phyloP scores from a whole-genome alignment of 148 eudicot species.

The Chenopodium album region DNA sequence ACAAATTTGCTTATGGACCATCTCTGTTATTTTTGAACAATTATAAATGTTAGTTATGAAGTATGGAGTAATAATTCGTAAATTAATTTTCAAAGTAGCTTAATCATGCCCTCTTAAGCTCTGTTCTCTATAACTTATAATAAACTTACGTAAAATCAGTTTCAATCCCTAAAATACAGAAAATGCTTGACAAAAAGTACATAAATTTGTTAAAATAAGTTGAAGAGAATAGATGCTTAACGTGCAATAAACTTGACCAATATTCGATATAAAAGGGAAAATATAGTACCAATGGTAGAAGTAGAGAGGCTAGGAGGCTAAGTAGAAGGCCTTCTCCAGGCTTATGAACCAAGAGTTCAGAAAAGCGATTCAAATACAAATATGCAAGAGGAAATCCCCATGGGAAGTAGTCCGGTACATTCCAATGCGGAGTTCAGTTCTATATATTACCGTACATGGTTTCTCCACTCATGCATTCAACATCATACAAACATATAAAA shows the following conservation, averaged over 20 bases:
- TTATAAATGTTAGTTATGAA: too few relatives aligned
- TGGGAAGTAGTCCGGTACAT: conserved; percentile 38
- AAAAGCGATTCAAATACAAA: conserved; percentile 52
- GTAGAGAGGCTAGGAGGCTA: conserved; percentile 41
- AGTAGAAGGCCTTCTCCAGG: conserved; percentile 54
- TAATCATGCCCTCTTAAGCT: too few relatives aligned
- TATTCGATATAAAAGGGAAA: neutral
- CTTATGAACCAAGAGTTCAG: conserved; percentile 60
- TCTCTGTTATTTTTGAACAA: conserved; percentile 32
- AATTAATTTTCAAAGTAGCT: too few relatives aligned
- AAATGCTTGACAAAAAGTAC: too few relatives aligned
- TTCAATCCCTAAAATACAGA: too few relatives aligned
- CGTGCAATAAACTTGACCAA: too few relatives aligned
- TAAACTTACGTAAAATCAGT: too few relatives aligned
- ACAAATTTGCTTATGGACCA: conserved; percentile 60
- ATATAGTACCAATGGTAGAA: conserved; percentile 53
- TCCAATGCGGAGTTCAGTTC: conserved; percentile 47
- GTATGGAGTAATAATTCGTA: too few relatives aligned
- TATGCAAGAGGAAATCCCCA: conserved; percentile 47
- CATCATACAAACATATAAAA: neutral
- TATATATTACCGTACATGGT: conserved; percentile 54
- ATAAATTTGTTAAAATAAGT: neutral
- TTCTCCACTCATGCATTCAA: conserved; percentile 33
- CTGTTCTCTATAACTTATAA: too few relatives aligned
- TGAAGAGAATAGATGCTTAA: neutral